Evolutionary conservation across 2,329 filamentous ascomycete genomes (phyloP), one percentile per base, ranked within the genome.

Genomic region (Albophoma yamanashiensis): DNA sequence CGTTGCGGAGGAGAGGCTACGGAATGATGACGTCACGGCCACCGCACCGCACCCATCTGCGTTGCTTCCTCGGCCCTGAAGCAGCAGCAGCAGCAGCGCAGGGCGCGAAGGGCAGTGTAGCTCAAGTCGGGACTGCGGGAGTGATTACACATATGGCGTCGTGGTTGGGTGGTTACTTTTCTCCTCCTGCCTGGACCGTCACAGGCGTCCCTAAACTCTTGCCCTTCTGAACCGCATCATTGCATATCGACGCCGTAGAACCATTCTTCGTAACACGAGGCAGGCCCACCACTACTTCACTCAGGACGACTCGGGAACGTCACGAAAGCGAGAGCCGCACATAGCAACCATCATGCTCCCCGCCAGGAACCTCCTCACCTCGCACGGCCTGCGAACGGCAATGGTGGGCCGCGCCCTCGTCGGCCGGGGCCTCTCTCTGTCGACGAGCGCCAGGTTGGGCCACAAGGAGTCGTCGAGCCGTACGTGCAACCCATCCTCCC

Each of bases 391-490:
- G 58, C 69, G 70, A 58, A 60, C 63, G 56, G 62, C 66, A 27
- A 62, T 62, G 17, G 7, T 59, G 22, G 57, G 58, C 61, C 64
- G 62, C 40, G 65, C 67, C 31, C 60, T 70, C 40, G 59, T 69
- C 14, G 62, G 65, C 17, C 65, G 68, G 20, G 66, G 68, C 59
- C 59, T 68, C 55, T 62, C 65, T 25, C 66, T 73, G 40, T 68
- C 71, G 0, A 68, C 73, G 47, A 68, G 65, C 34, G 43, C 66
- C 20, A 64, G 64, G 0, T 63, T 71, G 20, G 67, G 69, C 8
- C 64, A 76, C 55, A 76, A 76, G 64, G 74, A 76, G 60, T 74
- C 74, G 43, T 71, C 71, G 36, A 69, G 59, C 43, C 68, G 74
- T 76, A 65, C 38, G 70, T 69, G 15, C 22, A n/a, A 31, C 27